These are phyloP conservation scores for Arthrobotrys sphaeroides DNA, from an alignment of 2,329 filamentous ascomycete genomes.

Conservation along the genomic window DNA sequence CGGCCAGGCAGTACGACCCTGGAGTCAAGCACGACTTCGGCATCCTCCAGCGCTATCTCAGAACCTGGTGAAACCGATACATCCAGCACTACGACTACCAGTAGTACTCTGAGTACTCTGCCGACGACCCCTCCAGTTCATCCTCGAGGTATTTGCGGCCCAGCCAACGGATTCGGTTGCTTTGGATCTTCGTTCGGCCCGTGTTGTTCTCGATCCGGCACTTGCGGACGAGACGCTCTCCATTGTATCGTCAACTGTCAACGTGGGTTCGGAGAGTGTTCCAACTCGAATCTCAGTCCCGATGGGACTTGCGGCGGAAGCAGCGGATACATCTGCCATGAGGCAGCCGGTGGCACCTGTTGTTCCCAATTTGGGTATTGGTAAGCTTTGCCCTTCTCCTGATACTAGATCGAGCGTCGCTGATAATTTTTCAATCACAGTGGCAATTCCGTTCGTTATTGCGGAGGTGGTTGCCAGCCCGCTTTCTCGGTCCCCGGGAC, in stretches of 20 bases:
- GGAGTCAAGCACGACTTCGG: neutral
- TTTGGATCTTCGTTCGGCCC: slow-evolving; percentile 35
- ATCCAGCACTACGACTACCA: slow-evolving; percentile 28
- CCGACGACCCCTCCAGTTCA: slow-evolving; percentile 25
- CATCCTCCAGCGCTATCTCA: neutral
- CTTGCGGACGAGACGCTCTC: slow-evolving; percentile 42
- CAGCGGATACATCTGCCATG: slow-evolving; percentile 61
- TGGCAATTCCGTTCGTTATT: slow-evolving; percentile 44
- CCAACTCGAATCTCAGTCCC: slow-evolving; percentile 57
- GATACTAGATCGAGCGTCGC: neutral
- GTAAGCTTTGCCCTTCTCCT: slow-evolving; percentile 56
- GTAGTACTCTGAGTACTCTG: slow-evolving; percentile 4
- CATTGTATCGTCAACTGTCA: slow-evolving; percentile 46
- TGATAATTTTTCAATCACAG: slow-evolving; percentile 21
- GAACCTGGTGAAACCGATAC: slow-evolving; percentile 15
- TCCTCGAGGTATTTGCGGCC: slow-evolving; percentile 30
- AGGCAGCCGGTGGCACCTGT: slow-evolving; percentile 61
- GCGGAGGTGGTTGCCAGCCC: slow-evolving; percentile 53
- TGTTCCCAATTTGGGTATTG: slow-evolving; percentile 63
- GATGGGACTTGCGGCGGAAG: slow-evolving; percentile 61
- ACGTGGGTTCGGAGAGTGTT: slow-evolving; percentile 44
- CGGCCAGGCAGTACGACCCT: neutral
- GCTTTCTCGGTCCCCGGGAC: slow-evolving; percentile 48
- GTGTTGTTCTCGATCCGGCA: slow-evolving; percentile 48
- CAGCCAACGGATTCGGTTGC: slow-evolving; percentile 38